phyloP scores from a whole-genome alignment of 371 early-diverging fungal genomes.

The Parasitella parasitica region DNA sequence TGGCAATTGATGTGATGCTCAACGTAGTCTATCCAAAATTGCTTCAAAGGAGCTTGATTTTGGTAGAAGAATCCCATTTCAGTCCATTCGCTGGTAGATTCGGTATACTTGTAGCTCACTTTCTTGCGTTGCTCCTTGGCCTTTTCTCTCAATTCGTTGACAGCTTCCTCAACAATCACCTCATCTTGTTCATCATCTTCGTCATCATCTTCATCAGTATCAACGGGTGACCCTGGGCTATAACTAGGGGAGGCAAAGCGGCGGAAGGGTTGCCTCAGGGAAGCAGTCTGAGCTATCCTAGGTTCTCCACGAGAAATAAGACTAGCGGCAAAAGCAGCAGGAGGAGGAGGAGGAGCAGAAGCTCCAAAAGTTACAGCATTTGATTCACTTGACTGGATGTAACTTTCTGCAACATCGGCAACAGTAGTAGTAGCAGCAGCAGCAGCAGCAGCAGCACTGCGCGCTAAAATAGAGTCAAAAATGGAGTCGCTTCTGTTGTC shows the following conservation, averaged over 20 bases:
- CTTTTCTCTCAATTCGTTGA: slow-evolving; percentile 20
- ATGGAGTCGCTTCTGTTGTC: slow-evolving; percentile 1
- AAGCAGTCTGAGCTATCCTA: too few relatives aligned
- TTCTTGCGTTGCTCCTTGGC: slow-evolving; percentile 16
- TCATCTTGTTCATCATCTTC: slow-evolving; percentile 10
- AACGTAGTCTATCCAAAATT: slow-evolving; percentile 58
- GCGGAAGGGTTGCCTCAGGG: too few relatives aligned
- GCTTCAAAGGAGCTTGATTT: slow-evolving; percentile 18
- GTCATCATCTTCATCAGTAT: neutral
- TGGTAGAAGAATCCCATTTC: slow-evolving; percentile 21
- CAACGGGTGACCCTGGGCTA: neutral
- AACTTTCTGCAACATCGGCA: too few relatives aligned
- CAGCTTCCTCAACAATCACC: slow-evolving; percentile 11
- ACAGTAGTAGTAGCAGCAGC: too few relatives aligned
- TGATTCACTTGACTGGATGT: too few relatives aligned
- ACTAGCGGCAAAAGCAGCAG: neutral
- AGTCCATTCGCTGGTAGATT: slow-evolving; percentile 34
- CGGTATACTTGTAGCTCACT: slow-evolving; percentile 20
- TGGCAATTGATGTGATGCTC: neutral
- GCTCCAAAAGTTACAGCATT: too few relatives aligned
- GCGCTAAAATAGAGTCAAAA: slow-evolving; percentile 17
- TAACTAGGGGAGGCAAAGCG: neutral
- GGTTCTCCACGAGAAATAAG: neutral
- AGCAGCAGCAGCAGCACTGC: neutral
- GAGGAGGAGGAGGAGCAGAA: neutral